These are phyloP conservation scores for Alloascoidea africana DNA, from an alignment of 805 yeast species.

Conservation along the genomic window DNA sequence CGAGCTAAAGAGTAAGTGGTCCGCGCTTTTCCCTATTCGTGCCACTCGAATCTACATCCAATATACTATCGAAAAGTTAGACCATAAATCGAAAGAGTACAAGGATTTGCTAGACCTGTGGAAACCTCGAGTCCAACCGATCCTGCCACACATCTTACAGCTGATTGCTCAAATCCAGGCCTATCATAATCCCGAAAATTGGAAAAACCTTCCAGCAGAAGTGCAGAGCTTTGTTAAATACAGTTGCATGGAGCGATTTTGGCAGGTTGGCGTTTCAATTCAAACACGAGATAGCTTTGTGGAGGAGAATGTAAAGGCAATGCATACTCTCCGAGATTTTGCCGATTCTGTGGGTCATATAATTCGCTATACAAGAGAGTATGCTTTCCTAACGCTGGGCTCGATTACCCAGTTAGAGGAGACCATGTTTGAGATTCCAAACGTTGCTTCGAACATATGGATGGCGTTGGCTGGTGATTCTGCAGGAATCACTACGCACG, in stretches of 20 bases:
- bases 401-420: constrained; percentile 84
- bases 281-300: constrained; percentile 90
- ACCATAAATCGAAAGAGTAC: constrained; percentile 65
- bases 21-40: constrained; percentile 84
- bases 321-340: constrained; percentile 86
- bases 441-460: constrained; percentile 64
- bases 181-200: constrained; percentile 84
- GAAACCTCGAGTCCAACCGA: constrained; percentile 89
- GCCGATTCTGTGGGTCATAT: constrained; percentile 97
- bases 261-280: constrained; percentile 97
- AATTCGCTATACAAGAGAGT: constrained; percentile 89
- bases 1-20: constrained; percentile 82
- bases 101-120: constrained; percentile 57
- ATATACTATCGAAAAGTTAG: constrained; percentile 84
- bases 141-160: constrained; percentile 81
- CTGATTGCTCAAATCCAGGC: constrained; percentile 83
- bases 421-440: constrained; percentile 76
- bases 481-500: constrained; percentile 81
- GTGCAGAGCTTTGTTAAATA: constrained; percentile 87
- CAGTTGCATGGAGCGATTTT: constrained; percentile 83
- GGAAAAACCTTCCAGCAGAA: constrained; percentile 76
- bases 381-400: constrained; percentile 80
- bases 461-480: constrained; percentile 75
- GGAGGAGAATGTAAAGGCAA: constrained; percentile 87
- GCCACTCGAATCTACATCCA: constrained; percentile 92